A percentile compares a stretch with the other conserved stretches of the same genome.
Evolutionary conservation across 2,329 filamentous ascomycete genomes (phyloP).

Genomic region (Aspergillus hiratsukae): DNA sequence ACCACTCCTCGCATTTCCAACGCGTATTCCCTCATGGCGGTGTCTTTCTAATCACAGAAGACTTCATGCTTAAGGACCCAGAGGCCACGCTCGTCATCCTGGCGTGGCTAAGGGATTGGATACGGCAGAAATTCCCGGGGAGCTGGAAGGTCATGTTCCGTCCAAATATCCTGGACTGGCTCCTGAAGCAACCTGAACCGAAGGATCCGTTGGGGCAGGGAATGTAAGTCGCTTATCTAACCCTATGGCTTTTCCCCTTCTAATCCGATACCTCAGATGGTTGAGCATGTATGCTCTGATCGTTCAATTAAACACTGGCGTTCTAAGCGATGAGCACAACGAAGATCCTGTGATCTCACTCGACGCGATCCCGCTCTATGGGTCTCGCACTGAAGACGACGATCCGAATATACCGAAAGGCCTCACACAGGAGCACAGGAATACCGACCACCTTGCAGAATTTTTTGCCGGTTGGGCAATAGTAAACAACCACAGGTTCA

Average conservation of each 20-base stretch:
- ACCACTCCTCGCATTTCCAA: constrained; percentile 23
- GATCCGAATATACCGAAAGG: constrained; percentile 19
- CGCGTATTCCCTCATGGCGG: constrained; percentile 36
- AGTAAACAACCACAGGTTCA: constrained; percentile 27
- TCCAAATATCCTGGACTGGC: constrained; percentile 34
- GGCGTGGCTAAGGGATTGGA: constrained; percentile 30
- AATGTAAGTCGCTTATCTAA: constrained; percentile 15
- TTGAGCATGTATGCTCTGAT: constrained; percentile 27
- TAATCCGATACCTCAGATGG: constrained; percentile 14
- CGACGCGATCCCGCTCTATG: constrained; percentile 23
- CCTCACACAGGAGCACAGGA: constrained; percentile 23
- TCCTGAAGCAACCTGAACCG: constrained; percentile 23
- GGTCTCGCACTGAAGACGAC: constrained; percentile 21
- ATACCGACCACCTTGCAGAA: constrained; percentile 36
- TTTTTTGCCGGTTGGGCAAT: constrained; percentile 37
- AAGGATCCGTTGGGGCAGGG: constrained; percentile 7
- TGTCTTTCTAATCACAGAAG: constrained; percentile 40
- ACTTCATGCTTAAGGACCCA: constrained; percentile 30
- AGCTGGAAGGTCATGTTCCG: constrained; percentile 37
- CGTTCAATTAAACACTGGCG: constrained; percentile 9
- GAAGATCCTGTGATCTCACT: constrained; percentile 29
- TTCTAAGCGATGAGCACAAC: constrained; percentile 13
- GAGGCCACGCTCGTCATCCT: constrained; percentile 29
- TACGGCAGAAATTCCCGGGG: constrained; percentile 20
- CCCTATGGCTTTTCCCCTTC: neutral